Base-by-base conservation (phyloP, 495 filamentous ascomycete genomes). In the Penicillium manginii region DNA sequence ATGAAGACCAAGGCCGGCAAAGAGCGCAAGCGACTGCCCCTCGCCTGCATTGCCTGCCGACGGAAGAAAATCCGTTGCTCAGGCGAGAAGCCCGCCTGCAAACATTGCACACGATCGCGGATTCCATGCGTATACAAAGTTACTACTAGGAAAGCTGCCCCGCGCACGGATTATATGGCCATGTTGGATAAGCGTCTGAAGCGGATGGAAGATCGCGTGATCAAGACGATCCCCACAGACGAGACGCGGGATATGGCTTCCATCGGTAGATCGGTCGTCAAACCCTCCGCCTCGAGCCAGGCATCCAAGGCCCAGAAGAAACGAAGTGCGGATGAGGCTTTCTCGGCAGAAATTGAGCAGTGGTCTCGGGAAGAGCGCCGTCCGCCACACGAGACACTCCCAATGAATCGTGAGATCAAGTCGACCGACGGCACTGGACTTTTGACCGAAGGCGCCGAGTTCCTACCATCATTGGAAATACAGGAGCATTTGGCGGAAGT, bases 51-150 rank as follows among this genome's bases (percentile, higher is more conserved):
- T 65, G 93, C 93, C 9, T 98, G 94, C 68, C 84, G 94, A 43
- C 81, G 93, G 66, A 98, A 98, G 78, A 98, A 98, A 78, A 97
- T 98, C 59, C 89, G 93, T 49, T 98, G 94, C 70, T 97, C 93
- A 19, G 94, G 94, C 51, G 94, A 98, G 77, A 97, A 96, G 73
- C 94, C 94, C 12, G 91, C 93, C 2, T 98, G 94, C 78, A 96
- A 96, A 69, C 94, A 98, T 78, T 98, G 94, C 72, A 83, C 96
- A 56, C 83, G 92, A 51, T 96, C 92, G 54, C 85, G 94, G 40
- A 96, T 96, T 64, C 93, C 94, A 5, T 98, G 94, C 70, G 92
- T 98, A n/a, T 98, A 98, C 81, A 98, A 98, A 67, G 91, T 96
- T 46, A 97, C 93, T 0, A 92, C 92, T 10, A 81, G 94, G 59